Evolutionary conservation across 345 rosid genomes (phyloP).

Genomic region (Dimocarpus longan): DNA sequence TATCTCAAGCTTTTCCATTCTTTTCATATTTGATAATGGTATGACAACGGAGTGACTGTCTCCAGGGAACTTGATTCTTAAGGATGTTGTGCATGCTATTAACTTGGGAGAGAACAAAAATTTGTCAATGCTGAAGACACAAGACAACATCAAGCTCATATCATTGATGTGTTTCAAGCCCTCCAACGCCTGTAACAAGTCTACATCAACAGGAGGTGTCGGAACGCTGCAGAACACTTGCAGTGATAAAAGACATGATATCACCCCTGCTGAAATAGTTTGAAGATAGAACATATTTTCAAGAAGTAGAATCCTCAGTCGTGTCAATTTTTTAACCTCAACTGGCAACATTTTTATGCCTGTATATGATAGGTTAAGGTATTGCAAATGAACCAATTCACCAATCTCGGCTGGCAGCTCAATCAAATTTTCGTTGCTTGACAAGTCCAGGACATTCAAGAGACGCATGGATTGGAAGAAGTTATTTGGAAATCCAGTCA

Average conservation of each 20-base stretch:
- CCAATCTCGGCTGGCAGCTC: neutral
- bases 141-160: too few relatives aligned
- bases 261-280: conserved; percentile 1
- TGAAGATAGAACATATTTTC: neutral
- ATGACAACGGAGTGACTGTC: too few relatives aligned
- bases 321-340: neutral
- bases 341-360: neutral
- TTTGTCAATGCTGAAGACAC: too few relatives aligned
- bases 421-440: neutral
- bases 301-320: conserved; percentile 7
- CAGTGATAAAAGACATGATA: conserved; percentile 24
- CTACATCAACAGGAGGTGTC: too few relatives aligned
- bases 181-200: too few relatives aligned
- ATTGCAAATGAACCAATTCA: neutral
- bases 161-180: too few relatives aligned
- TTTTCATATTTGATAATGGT: too few relatives aligned
- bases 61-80: too few relatives aligned
- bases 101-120: too few relatives aligned
- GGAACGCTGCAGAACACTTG: conserved; percentile 9
- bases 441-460: conserved; percentile 9
- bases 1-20: too few relatives aligned
- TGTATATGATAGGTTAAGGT: conserved; percentile 8
- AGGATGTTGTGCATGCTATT: too few relatives aligned
- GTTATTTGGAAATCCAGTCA: neutral
- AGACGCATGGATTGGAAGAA: neutral